These are phyloP conservation scores for Ascochyta lentis DNA, from an alignment of 2,329 filamentous ascomycete genomes.

Conservation along the genomic window DNA sequence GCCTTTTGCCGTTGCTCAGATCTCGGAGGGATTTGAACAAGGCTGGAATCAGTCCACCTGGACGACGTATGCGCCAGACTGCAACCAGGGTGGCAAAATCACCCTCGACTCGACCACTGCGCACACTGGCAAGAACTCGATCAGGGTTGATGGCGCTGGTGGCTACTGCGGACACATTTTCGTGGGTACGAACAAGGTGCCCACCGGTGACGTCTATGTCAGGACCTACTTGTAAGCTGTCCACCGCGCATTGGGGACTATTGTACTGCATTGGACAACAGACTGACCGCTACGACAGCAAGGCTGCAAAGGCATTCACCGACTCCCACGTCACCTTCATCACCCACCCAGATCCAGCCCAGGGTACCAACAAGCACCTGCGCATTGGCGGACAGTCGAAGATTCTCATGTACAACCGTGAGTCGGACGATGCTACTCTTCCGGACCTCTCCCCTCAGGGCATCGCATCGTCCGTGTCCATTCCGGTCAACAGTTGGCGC, in stretches of 20 bases:
- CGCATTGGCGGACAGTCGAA: constrained; percentile 67
- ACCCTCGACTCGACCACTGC: constrained; percentile 63
- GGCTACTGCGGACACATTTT: constrained; percentile 61
- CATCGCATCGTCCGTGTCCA: constrained; percentile 60
- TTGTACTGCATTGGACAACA: neutral
- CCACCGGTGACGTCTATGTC: constrained; percentile 65
- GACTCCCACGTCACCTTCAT: constrained; percentile 68
- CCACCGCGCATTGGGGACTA: neutral
- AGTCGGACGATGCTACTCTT: constrained; percentile 67
- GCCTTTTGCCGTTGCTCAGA: constrained; percentile 59
- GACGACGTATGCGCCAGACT: constrained; percentile 66
- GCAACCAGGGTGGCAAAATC: constrained; percentile 65
- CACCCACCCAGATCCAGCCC: constrained; percentile 66
- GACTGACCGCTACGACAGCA: constrained; percentile 49
- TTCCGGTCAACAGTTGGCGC: constrained; percentile 61
- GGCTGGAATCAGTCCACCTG: constrained; percentile 65
- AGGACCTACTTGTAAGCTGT: constrained; percentile 61
- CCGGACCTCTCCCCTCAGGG: constrained; percentile 67
- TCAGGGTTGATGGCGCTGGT: constrained; percentile 77
- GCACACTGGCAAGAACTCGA: constrained; percentile 67
- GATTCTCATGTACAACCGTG: constrained; percentile 70
- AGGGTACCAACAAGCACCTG: constrained; percentile 64
- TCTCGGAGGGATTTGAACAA: constrained; percentile 63
- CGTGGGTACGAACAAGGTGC: constrained; percentile 64
- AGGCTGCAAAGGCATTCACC: constrained; percentile 64